phyloP scores from a whole-genome alignment of 768 basidiomycete species.

The Pholiota conissans region DNA sequence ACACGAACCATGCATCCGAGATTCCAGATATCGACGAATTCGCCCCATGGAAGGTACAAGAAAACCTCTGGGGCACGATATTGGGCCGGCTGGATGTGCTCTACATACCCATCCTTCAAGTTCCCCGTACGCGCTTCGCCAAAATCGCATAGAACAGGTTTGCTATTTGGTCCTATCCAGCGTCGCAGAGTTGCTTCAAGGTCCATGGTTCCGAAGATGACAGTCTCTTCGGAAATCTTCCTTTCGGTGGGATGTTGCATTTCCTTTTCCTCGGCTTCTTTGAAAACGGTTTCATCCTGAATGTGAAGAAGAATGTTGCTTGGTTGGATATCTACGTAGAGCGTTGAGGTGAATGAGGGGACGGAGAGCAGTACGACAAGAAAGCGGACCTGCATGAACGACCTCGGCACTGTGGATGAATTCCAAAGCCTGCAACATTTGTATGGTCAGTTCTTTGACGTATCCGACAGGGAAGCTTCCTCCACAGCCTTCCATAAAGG shows the following conservation, averaged over 20 bases:
- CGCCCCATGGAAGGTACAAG: slow-evolving; percentile 24
- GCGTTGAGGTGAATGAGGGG: not conserved
- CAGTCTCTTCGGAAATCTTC: slow-evolving; percentile 12
- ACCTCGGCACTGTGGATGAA: slow-evolving; percentile 13
- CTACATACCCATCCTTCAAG: slow-evolving; percentile 5
- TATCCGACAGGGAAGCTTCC: not conserved
- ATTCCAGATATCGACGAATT: slow-evolving; percentile 31
- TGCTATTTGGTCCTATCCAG: slow-evolving; percentile 20
- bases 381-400: slow-evolving; percentile 18
- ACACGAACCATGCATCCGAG: slow-evolving; percentile 26
- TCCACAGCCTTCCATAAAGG: not conserved
- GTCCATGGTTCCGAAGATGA: slow-evolving; percentile 14
- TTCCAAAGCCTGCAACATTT: slow-evolving; percentile 15
- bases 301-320: slow-evolving; percentile 20
- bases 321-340: slow-evolving; percentile 19
- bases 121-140: slow-evolving; percentile 13
- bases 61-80: slow-evolving; percentile 31
- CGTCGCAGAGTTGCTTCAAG: slow-evolving; percentile 17
- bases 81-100: slow-evolving; percentile 21
- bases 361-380: not conserved
- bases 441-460: not conserved
- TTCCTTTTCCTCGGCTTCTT: slow-evolving; percentile 14
- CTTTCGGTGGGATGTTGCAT: slow-evolving; percentile 12
- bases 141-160: slow-evolving; percentile 20
- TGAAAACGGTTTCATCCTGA: slow-evolving; percentile 8